Conservation (phyloP, 2,329 filamentous ascomycete species). For the Eutypella sp. region DNA sequence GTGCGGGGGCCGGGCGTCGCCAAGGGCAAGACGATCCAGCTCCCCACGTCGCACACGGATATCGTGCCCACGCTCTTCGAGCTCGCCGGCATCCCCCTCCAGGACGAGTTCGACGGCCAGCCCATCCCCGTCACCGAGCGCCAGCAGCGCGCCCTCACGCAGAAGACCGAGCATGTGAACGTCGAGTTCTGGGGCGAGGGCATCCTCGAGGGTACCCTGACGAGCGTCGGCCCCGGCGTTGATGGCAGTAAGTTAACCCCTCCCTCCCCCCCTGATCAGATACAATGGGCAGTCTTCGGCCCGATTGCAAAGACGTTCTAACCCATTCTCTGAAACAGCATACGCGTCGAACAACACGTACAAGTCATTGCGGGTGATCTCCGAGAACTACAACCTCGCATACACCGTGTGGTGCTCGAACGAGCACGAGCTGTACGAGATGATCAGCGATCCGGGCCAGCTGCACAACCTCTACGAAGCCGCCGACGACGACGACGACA, state of each 20-base stretch:
- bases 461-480: conserved; percentile 18
- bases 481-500: too few relatives aligned
- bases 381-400: conserved; percentile 16
- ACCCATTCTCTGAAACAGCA: too few relatives aligned
- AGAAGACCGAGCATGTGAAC: background rate
- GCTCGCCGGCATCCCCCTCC: conserved; percentile 19
- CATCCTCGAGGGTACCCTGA: background rate
- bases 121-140: conserved; percentile 3
- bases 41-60: conserved; percentile 22
- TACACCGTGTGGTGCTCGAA: conserved; percentile 26
- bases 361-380: conserved; percentile 23
- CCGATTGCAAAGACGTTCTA: too few relatives aligned
- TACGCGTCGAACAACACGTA: conserved; percentile 25
- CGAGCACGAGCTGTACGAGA: conserved; percentile 29
- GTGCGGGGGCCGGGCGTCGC: conserved; percentile 24
- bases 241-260: too few relatives aligned
- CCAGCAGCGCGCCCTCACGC: too few relatives aligned
- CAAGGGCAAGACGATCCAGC: conserved; percentile 10
- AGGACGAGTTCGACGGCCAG: conserved; percentile 22
- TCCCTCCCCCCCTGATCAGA: too few relatives aligned
- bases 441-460: conserved; percentile 18
- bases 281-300: too few relatives aligned
- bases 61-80: conserved; percentile 25
- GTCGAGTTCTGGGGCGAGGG: conserved; percentile 1
- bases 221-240: background rate